A percentile compares a stretch with the other conserved stretches of the same genome.
Conservation (phyloP, 2,329 filamentous ascomycete genomes). For the Triangularia verruculosa region DNA sequence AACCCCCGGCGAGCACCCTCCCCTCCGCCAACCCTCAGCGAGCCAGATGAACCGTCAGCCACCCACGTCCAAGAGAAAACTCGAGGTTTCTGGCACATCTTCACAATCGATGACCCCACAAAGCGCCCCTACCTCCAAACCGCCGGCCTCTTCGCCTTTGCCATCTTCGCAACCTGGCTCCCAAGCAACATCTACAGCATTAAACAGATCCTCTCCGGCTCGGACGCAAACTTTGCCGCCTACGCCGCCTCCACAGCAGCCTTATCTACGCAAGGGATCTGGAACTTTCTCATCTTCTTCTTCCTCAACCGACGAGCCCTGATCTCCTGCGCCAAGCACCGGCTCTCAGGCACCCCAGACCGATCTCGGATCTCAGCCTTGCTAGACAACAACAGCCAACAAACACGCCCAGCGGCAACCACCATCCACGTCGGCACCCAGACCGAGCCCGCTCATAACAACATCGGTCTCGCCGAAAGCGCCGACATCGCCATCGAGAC, state of each 20-base stretch:
- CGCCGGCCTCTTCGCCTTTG: constrained; percentile 13
- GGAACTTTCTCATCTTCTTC: constrained; percentile 22
- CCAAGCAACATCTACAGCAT: constrained; percentile 18
- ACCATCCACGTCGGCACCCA: not conserved
- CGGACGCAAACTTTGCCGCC: constrained; percentile 10
- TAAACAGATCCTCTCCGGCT: constrained; percentile 8
- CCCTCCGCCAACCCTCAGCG: not conserved
- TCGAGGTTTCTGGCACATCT: too few species aligned
- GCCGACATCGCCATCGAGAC: not conserved
- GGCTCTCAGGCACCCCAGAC: not conserved
- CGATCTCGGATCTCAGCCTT: not conserved
- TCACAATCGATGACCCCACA: constrained; percentile 14
- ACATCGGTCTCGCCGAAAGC: not conserved
- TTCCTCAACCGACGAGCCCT: constrained; percentile 15
- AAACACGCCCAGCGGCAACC: not conserved
- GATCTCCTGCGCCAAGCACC: constrained; percentile 3
- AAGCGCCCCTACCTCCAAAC: constrained; percentile 22
- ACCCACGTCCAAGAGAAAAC: too few species aligned
- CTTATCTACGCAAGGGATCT: constrained; percentile 21
- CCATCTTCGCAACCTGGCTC: constrained; percentile 19
- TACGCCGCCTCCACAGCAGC: constrained; percentile 16
- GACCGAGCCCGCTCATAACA: not conserved
- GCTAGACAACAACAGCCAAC: not conserved
- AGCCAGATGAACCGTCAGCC: not conserved
- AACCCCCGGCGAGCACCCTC: constrained; percentile 3